These are phyloP conservation scores for Salix dunnii DNA, from an alignment of 345 rosid genomes.

Conservation along the genomic window DNA sequence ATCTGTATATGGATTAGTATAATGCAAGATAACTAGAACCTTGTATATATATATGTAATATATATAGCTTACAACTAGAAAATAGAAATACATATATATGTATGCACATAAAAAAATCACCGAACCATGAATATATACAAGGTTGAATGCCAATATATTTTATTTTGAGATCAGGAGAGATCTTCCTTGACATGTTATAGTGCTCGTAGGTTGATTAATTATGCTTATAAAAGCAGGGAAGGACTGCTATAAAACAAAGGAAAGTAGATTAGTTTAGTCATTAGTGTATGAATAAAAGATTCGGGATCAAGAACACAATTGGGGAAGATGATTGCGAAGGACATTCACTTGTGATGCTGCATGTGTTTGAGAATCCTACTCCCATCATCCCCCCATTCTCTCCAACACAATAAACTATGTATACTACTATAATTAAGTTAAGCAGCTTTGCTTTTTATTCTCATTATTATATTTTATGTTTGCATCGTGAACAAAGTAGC, in stretches of 20 bases:
- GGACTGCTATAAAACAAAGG: background rate
- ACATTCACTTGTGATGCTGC: slow-evolving; percentile 33
- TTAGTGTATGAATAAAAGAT: slow-evolving; percentile 14
- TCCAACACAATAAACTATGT: background rate
- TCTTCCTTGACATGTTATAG: background rate
- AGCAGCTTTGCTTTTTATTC: background rate
- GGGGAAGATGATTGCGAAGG: slow-evolving; percentile 41
- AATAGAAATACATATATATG: background rate
- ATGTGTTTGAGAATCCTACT: slow-evolving; percentile 40
- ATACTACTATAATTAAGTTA: background rate
- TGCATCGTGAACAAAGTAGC: background rate
- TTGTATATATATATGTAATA: too few species aligned
- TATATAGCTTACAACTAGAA: background rate
- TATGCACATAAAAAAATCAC: background rate
- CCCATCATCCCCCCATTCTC: slow-evolving; percentile 18
- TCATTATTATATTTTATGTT: background rate
- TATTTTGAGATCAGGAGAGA: background rate
- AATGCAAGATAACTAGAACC: background rate
- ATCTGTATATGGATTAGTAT: slow-evolving; percentile 4
- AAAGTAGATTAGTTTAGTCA: background rate
- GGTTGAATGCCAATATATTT: background rate
- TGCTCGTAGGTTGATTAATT: slow-evolving; percentile 13
- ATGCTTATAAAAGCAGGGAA: background rate
- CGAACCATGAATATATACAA: background rate
- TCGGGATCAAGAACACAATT: slow-evolving; percentile 22